A percentile compares a stretch with the other conserved stretches of the same genome.
These are phyloP conservation scores for Yamagishiella unicocca DNA, from an alignment of 139 green algal species.

Conservation along the genomic window DNA sequence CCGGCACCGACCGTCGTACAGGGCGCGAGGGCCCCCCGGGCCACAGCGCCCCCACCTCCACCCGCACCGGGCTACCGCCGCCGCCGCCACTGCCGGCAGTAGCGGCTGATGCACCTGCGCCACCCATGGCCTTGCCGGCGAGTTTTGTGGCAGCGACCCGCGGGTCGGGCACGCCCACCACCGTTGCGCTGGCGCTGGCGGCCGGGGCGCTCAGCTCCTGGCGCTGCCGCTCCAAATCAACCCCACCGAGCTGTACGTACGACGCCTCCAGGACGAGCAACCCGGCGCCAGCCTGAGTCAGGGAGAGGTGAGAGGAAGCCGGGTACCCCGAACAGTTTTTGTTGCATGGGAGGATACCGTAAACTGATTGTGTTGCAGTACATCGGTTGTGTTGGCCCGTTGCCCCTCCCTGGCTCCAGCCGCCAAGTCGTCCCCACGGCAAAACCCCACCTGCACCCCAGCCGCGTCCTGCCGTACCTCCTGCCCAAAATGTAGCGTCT, in stretches of 20 bases:
- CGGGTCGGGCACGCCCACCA: neutral
- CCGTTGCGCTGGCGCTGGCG: neutral
- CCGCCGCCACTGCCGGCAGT: neutral
- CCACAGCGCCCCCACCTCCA: constrained; percentile 38
- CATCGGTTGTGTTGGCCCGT: no score
- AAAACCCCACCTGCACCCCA: no score
- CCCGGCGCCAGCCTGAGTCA: constrained; percentile 1
- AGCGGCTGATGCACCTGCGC: neutral
- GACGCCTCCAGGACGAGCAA: constrained; percentile 15
- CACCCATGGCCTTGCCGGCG: neutral
- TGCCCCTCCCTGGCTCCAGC: no score
- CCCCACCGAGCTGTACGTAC: neutral
- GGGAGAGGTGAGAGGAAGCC: neutral
- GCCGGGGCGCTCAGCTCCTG: neutral
- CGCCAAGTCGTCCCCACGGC: no score
- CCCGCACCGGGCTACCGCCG: neutral
- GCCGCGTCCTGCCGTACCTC: no score
- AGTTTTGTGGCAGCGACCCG: neutral
- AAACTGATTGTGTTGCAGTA: no score
- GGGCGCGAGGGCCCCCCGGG: neutral
- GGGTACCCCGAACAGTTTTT: no score
- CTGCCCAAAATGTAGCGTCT: no score
- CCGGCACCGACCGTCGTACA: neutral
- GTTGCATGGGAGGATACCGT: no score
- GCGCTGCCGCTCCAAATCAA: neutral